Percentiles rank a stretch among this genome's conserved stretches.
Conservation (phyloP, 805 yeast genomes). For the Citeromyces matritensis region DNA sequence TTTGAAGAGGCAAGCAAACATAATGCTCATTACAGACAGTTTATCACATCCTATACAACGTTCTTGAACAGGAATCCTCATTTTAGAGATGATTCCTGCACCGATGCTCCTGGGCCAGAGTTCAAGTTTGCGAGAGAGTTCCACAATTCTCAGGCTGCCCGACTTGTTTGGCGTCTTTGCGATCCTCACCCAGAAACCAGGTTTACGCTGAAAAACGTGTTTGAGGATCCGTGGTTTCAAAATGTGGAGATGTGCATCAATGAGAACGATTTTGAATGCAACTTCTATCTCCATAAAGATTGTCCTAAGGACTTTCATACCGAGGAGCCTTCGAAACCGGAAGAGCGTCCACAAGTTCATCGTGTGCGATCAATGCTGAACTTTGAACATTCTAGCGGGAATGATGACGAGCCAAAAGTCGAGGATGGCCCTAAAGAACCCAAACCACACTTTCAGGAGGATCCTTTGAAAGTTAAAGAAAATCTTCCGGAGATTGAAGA, state of each 20-base stretch:
- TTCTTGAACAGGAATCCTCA: conserved; percentile 14
- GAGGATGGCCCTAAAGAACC: too few species aligned
- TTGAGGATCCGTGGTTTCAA: conserved; percentile 55
- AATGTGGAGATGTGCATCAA: conserved; percentile 47
- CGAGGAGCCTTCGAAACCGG: neutral
- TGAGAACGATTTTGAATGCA: conserved; percentile 21
- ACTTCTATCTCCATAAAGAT: conserved; percentile 5
- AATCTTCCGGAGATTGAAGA: too few species aligned
- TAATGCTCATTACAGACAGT: conserved; percentile 46
- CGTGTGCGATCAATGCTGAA: too few species aligned
- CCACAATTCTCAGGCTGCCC: conserved; percentile 42
- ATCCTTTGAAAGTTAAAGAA: too few species aligned
- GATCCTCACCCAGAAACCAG: conserved; percentile 47
- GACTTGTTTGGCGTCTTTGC: conserved; percentile 68
- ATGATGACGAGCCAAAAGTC: too few species aligned
- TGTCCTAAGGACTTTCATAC: neutral
- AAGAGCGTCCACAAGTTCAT: too few species aligned
- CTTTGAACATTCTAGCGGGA: too few species aligned
- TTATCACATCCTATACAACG: conserved; percentile 19
- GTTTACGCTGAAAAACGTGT: conserved; percentile 41
- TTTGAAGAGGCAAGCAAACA: conserved; percentile 34
- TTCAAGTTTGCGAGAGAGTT: conserved; percentile 57
- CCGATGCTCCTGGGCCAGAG: conserved; percentile 56
- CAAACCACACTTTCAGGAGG: too few species aligned
- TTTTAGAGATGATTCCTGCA: conserved; percentile 32